phyloP scores from a whole-genome alignment of 768 basidiomycete species.

The Boletus pseudopeckii region DNA sequence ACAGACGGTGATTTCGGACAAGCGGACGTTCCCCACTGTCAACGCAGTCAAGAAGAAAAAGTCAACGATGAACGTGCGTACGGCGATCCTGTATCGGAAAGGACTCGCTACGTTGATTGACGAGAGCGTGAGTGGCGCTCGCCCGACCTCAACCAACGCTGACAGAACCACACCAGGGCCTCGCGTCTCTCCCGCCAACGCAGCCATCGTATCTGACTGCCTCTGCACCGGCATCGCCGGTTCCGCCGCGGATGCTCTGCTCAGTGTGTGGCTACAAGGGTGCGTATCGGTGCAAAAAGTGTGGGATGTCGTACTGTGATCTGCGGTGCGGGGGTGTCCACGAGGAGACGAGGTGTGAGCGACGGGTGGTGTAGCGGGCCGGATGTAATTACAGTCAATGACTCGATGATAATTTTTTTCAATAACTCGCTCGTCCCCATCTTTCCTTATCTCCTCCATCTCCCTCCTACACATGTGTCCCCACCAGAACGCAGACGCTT shows the following conservation, averaged over 20 bases:
- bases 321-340: conserved; percentile 70
- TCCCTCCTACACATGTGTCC: conserved; percentile 41
- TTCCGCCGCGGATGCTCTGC: conserved; percentile 71
- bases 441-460: background rate
- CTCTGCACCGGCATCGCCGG: conserved; percentile 50
- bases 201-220: conserved; percentile 74
- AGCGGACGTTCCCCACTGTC: conserved; percentile 44
- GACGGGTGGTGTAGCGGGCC: conserved; percentile 51
- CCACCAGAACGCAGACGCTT: conserved; percentile 48
- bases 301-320: conserved; percentile 75
- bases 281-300: conserved; percentile 72
- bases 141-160: background rate
- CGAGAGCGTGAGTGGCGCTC: conserved; percentile 63
- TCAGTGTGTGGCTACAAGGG: conserved; percentile 89
- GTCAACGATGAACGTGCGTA: conserved; percentile 75
- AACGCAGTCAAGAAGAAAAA: conserved; percentile 57
- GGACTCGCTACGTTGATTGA: conserved; percentile 69
- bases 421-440: conserved; percentile 8
- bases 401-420: background rate
- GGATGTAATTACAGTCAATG: background rate
- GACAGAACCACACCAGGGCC: conserved; percentile 42
- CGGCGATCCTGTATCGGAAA: conserved; percentile 80
- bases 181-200: conserved; percentile 48
- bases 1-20: conserved; percentile 72
- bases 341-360: conserved; percentile 77